Evolutionary conservation across 129 eudicot species (phyloP).

Genomic region (Pittosporum tobira): DNA sequence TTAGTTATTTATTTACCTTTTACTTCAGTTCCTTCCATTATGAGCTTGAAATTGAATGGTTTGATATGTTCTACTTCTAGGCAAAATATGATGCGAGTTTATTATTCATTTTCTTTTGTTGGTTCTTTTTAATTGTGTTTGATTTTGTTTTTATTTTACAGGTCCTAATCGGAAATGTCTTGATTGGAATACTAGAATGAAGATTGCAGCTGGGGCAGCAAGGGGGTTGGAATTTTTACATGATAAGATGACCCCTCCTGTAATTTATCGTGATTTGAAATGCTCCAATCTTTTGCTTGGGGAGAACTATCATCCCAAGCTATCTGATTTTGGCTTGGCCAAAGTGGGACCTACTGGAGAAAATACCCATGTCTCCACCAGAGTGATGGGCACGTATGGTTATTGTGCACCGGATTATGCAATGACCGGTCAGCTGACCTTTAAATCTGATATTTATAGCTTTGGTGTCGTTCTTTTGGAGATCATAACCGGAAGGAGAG

Average conservation of each 20-base stretch:
- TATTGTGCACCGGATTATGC: constrained; percentile 26
- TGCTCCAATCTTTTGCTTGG: constrained; percentile 14
- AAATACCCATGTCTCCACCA: constrained; percentile 39
- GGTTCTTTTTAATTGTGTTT: background rate
- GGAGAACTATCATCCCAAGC: constrained; percentile 16
- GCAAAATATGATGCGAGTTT: too few species aligned
- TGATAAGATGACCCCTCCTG: constrained; percentile 40
- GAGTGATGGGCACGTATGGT: constrained; percentile 47
- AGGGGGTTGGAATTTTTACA: constrained; percentile 49
- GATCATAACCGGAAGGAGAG: constrained; percentile 41
- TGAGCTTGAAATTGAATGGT: too few species aligned
- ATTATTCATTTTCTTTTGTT: background rate
- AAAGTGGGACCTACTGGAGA: constrained; percentile 44
- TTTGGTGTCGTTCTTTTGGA: constrained; percentile 49
- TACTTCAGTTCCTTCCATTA: background rate
- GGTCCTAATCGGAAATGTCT: constrained; percentile 19
- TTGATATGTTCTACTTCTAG: too few species aligned
- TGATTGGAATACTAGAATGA: constrained; percentile 54
- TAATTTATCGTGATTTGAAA: constrained; percentile 43
- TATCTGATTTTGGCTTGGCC: constrained; percentile 47
- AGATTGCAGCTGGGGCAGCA: constrained; percentile 58
- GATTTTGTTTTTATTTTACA: background rate
- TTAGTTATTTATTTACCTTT: too few species aligned
- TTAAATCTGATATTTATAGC: constrained; percentile 39
- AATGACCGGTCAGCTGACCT: constrained; percentile 41